phyloP scores from a whole-genome alignment of 2,329 filamentous ascomycete species.

The Calonectria leucothoes region DNA sequence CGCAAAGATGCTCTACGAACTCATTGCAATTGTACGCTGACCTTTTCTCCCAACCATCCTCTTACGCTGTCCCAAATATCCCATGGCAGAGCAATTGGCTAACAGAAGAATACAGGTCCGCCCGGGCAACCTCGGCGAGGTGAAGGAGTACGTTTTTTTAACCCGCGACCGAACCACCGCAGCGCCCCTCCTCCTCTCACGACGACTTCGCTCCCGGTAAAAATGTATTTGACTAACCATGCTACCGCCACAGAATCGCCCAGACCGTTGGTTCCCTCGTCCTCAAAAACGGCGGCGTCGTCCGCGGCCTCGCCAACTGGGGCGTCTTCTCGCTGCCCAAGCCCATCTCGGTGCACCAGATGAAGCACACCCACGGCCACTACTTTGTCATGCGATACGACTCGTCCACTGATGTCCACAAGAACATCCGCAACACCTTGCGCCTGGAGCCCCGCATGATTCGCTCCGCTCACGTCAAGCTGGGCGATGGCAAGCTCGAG shows the following conservation, averaged over 20 bases:
- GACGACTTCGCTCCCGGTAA: background rate
- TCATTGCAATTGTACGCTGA: slow-evolving; percentile 88
- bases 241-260: slow-evolving; percentile 74
- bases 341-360: slow-evolving; percentile 82
- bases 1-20: slow-evolving; percentile 90
- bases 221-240: slow-evolving; percentile 21
- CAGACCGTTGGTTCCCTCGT: slow-evolving; percentile 85
- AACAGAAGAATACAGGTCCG: slow-evolving; percentile 75
- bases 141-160: slow-evolving; percentile 83
- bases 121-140: slow-evolving; percentile 88
- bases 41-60: slow-evolving; percentile 26
- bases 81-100: slow-evolving; percentile 21
- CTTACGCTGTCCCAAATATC: background rate
- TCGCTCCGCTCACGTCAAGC: slow-evolving; percentile 85
- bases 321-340: slow-evolving; percentile 89
- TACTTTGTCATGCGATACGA: slow-evolving; percentile 99
- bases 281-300: slow-evolving; percentile 85
- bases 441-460: slow-evolving; percentile 92
- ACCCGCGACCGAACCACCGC: background rate
- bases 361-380: slow-evolving; percentile 85
- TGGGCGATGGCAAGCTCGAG: slow-evolving; percentile 73
- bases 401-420: slow-evolving; percentile 77
- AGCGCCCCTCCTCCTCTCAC: slow-evolving; percentile 1
- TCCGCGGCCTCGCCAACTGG: slow-evolving; percentile 96
- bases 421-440: slow-evolving; percentile 79